phyloP scores from a whole-genome alignment of 345 rosid species.

The Arabidopsis thaliana region TAIR10.1 NC_003070.9:30421501-30422000 shows the following conservation, averaged over 20 bases:
- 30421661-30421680: background rate
- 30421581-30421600: background rate
- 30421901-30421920: constrained; percentile 54
- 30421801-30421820: constrained; percentile 51
- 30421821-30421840: constrained; percentile 76
- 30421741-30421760: constrained; percentile 62
- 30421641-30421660: background rate
- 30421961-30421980: background rate
- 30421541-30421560: no score
- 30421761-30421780: constrained; percentile 65
- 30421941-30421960: background rate
- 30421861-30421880: constrained; percentile 77
- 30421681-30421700: constrained; percentile 9
- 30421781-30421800: constrained; percentile 48
- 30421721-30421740: constrained; percentile 73
- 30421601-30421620: background rate
- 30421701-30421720: constrained; percentile 94
- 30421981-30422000: background rate
- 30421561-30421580: no score
- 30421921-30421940: no score
- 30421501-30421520: no score
- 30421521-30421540: no score
- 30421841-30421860: constrained; percentile 68
- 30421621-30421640: background rate
- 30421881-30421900: constrained; percentile 74